Evolutionary conservation across 164 flowering plant genomes (phyloP), one percentile per base, ranked within the genome.

Genomic region (Hamamelis virginiana): DNA sequence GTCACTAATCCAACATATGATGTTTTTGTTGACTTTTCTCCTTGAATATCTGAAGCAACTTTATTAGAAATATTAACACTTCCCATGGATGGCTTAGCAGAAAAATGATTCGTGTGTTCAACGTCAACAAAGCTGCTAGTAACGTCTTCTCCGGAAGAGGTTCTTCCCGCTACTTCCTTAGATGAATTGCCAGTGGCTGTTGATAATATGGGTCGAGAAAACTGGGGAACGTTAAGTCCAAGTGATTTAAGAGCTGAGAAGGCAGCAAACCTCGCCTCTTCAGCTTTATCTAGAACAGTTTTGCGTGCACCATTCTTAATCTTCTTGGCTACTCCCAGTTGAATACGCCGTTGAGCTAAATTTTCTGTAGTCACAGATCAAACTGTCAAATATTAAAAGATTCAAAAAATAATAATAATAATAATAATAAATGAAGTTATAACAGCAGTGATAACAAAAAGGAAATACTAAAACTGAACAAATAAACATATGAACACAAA

Each of bases 271-370:
- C 97, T 84, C 47, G 98, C 97, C 80, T 96, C 97, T 80, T 96
- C 98, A 60, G 97, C 99, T 82, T 93, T 92, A 22, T 93, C 99
- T 59, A 96, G 87, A 72, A 96, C 94, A 78, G 90, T 87, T 83
- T 84, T 93, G 27, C 96, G 89, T 23, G 98, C 97, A 74, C 94
- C 94, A 83, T 89, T 87, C 79, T 91, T 96, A 16, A 96, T 96
- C 78, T 96, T 96, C 84, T 89, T 96, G 66, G 97, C 97, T 63
- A 91, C 76, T 70, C 98, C 97, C 72, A 88, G 28, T 33, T 91
- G 98, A 47, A 96, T 43, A 25, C 82, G 83, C 15, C 90, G 78
- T 73, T 88, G 89, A 58, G 86, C 86, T 21, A 83, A 71, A 74
- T 81, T 77, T 72, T 81, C 87, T 80, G 47, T 41, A 44, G 45